Evolutionary conservation across 331 rosid species (phyloP), one percentile per base, ranked within the genome.

Genomic region (Arachis monticola): DNA sequence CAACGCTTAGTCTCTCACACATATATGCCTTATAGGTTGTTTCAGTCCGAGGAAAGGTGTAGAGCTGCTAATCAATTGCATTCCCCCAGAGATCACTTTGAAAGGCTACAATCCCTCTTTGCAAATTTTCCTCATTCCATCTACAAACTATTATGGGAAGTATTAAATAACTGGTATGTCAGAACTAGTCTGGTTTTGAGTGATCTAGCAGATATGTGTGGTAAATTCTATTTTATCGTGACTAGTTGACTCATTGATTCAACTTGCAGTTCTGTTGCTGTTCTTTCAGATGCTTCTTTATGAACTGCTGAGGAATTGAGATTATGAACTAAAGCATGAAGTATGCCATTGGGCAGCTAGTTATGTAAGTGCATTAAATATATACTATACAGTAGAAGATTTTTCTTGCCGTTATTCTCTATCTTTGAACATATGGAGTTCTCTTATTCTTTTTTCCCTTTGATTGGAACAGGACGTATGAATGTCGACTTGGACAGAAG

Each of bases 281-380:
- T 69, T 77, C 82, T 55, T 70, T 77, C 93, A 91, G 97, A 88
- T 94, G 79, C 87, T 93, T 73, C 91, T 91, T 53, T 85, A 75
- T 60, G 97, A 94, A 83, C 82, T 94, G 48, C 77, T 94, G 83
- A 87, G 82, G 88, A 90, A 92, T 68, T 76, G 90, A 77, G 97
- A 94, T 76, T 92, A 90, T 6, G 99, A 94, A 79, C 79, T 94
- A 69, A 90, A 94, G 87, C 99, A 90, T 70, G 99, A 92, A 88
- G 90, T 94, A 57, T 88, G 97, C 83, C 97, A 90, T 83, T 94
- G 99, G 97, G 97, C 97, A 52, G 95, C 99, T 47, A 90, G 92
- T 80, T 92, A 92, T 77, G 99, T 94, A 89, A 87, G 97, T 79
- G 64, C 22, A 40, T 60, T 51, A 30, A 46, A 47, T 2, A n/a